Base-by-base conservation (phyloP, 108 stramenopile species). In the Aurantiochytrium sp. region DNA sequence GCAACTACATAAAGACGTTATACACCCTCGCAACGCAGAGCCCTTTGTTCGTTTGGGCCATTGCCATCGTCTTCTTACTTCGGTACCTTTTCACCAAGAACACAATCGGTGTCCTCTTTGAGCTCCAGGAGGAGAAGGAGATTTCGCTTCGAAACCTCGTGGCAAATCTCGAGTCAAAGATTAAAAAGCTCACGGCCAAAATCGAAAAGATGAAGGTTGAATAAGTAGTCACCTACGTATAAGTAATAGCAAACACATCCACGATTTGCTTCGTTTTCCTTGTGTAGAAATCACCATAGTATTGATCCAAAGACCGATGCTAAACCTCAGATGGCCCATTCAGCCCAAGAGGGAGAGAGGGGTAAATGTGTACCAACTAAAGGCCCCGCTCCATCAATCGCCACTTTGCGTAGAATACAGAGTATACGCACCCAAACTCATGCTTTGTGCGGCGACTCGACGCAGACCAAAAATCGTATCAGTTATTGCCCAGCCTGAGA, bases 1-100 rank as follows among this genome's bases (percentile, higher is more conserved):
- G 12, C 23, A 18, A 23, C 73, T 28, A 83, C 73, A 0, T 83
- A 1, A 14, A 10, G 8, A 53, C 51, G 12, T 53, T 83, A 18
- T 83, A 83, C 73, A n/a, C 19, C 12, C 73, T 83, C 51, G 23
- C 28, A 12, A 83, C 73, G 21, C 49, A 47, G 28, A 51, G 23
- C n/a, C 73, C 73, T 12, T 5, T 83, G 5, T 83, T 83, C 51
- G 51, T 83, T 6, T 83, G 73, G 73, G 51, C 49, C 19, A 23
- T 83, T 44, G 51, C 73, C 8, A 83, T 83, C 23, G 23, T 83
- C n/a, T 28, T 83, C 28, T 18, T 53, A n/a, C 49, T 83, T 83
- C 73, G 73, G 5, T 83, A 83, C 73, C 44, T 83, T 16, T 83
- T 83, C 51, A 47, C 28, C 23, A 83, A 83, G n/a, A 83, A 83